phyloP scores from a whole-genome alignment of 2,329 filamentous ascomycete species.

The Hymenoscyphus salicellus region DNA sequence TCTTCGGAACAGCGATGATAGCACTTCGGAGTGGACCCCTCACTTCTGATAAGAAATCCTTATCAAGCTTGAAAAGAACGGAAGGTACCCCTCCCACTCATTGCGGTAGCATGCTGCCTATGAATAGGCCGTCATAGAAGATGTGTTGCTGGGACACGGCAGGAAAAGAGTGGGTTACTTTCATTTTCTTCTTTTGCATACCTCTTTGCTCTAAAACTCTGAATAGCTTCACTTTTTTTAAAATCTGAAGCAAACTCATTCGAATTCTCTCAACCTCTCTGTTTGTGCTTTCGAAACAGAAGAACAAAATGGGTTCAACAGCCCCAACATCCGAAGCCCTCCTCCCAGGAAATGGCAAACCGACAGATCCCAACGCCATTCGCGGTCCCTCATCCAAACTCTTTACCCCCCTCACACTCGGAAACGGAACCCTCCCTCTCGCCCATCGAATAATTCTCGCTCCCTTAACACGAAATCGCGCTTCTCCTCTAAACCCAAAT shows the following conservation, averaged over 20 bases:
- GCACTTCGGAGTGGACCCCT: background rate
- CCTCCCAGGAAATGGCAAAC: slow-evolving; percentile 50
- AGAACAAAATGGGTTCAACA: slow-evolving; percentile 21
- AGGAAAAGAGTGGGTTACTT: background rate
- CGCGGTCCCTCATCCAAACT: slow-evolving; percentile 31
- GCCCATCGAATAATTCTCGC: slow-evolving; percentile 53
- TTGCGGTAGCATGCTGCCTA: background rate
- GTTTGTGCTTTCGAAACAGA: background rate
- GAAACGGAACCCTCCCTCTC: slow-evolving; percentile 42
- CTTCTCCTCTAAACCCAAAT: slow-evolving; percentile 42
- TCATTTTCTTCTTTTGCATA: background rate
- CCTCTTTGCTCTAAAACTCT: background rate
- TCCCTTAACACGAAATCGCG: slow-evolving; percentile 53
- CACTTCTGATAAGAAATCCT: slow-evolving; percentile 1
- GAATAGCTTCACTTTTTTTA: background rate
- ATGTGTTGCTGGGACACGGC: background rate
- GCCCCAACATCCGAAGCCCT: slow-evolving; percentile 41
- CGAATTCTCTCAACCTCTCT: too few relatives aligned
- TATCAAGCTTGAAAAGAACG: background rate
- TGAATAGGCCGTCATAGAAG: background rate
- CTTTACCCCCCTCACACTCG: slow-evolving; percentile 43
- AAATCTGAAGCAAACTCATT: background rate
- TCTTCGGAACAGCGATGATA: slow-evolving; percentile 5
- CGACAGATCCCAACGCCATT: slow-evolving; percentile 38
- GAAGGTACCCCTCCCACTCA: background rate